Base-by-base conservation (phyloP, 805 yeast species). In the Nakazawaea ernobii region DNA sequence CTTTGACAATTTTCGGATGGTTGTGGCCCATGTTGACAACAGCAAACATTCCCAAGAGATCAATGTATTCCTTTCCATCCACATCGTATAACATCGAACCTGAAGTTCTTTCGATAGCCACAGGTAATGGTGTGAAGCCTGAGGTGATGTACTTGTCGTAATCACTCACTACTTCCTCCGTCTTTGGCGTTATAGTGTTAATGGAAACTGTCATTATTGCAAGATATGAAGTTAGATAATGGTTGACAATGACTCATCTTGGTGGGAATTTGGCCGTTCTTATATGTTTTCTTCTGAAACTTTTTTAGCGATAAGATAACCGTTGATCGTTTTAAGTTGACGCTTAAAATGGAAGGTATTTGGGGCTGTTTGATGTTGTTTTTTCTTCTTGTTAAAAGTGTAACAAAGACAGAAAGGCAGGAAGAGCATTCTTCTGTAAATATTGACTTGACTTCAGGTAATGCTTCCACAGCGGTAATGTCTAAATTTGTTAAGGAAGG, bases 1-100 rank as follows among this genome's bases (percentile, higher is more conserved):
- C 64, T 17, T 54, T 53, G 10, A 58, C 58, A 30, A 60, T 60
- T 42, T 58, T 59, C 4, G 64, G 62, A 45, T 60, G 62, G 4
- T 54, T 42, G 39, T 60, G 64, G 5, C 64, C 64, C 64, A 59
- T 59, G 45, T 60, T 60, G n/a, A 51, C 56, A 15, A 58, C 64
- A 9, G 62, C 62, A 50, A 57, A 60, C 49, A 59, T 55, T 2
- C 60, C 59, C 27, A 58, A 47, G 20, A 60, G 58, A 46, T 60
- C 64, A 27, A 60, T 53, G 46, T 60, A 60, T 35, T 54, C 53
- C 37, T 59, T 60, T 3, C 62, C 63, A 42, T 60, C 62, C 9
- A 52, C 45, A 45, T 60, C 64, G 57, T 59, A 57, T 9, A 60
- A 24, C 10, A 53, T 58, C 5, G 59, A 52, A 45, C 54, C 55